Base-by-base conservation (phyloP, 192 early-diverging fungal genomes). In the Coemansia sp. region DNA sequence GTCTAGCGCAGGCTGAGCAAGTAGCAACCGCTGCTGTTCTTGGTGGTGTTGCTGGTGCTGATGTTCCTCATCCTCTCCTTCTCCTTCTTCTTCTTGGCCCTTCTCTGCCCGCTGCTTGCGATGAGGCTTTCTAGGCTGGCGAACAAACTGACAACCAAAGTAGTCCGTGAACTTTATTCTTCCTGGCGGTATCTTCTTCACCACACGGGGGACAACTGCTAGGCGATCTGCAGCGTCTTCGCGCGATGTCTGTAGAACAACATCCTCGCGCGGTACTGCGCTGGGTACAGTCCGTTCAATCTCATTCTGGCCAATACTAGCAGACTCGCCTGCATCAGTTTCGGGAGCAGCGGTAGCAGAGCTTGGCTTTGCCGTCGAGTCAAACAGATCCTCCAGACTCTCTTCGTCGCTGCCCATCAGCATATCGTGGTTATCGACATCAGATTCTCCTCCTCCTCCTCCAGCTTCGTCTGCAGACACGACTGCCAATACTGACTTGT, bases 341-440 rank as follows among this genome's bases (percentile, higher is more conserved):
- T 6, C 9, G 36, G 11, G 16, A 21, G 32, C 62, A 42, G 18
- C 63, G 15, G 49, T 0, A 21, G 10, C 54, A 6, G 60, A 57
- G 15, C 61, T 49, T 41, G 55, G 42, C 16, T 60, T 59, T n/a
- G 61, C 61, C 7, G 84, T 71, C 10, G 78, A 81, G 37, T 81
- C 70, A 69, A 85, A 85, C 54, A 85, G 62, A 11, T 85, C 76
- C 62, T 85, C 83, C n/a, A 80, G 58, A 3, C 41, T 72, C 51
- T 84, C 83, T 32, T 80, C 83, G 37, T 82, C 75, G 49, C 67
- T 70, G 13, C 55, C 78, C 11, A 65, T 59, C 12, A 22, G 37
- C 55, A 62, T 67, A 19, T 69, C 71, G 22, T 51, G 42, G 22
- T 61, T 42, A 60, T 56, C 65, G 5, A 41, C 62, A n/a, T 55